phyloP scores from a whole-genome alignment of 306 rosid species.

The Medicago arabica region DNA sequence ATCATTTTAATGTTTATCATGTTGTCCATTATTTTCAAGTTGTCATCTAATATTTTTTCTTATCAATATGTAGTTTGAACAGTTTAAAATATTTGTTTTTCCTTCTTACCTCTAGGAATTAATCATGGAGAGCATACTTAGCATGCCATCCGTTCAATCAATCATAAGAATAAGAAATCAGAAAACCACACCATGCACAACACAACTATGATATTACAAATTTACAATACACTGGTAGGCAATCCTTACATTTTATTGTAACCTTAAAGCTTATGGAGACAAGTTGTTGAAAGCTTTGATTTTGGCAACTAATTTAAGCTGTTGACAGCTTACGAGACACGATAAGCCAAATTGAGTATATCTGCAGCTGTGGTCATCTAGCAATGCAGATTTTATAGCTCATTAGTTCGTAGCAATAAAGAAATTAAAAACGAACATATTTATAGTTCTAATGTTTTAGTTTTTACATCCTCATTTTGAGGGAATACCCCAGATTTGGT shows the following conservation, averaged over 20 bases:
- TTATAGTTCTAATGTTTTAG: background rate
- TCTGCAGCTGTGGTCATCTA: constrained; percentile 53
- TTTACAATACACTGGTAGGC: background rate
- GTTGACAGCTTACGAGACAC: background rate
- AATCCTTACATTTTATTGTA: background rate
- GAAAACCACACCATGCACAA: background rate
- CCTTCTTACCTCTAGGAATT: no score
- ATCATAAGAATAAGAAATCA: background rate
- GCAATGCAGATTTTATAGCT: constrained; percentile 20
- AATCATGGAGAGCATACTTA: no score
- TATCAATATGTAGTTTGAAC: no score
- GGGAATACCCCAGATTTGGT: constrained; percentile 58
- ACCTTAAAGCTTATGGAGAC: background rate
- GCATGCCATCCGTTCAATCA: background rate
- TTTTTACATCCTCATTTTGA: constrained; percentile 20
- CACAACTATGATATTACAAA: background rate
- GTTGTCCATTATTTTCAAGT: no score
- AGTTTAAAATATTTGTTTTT: no score
- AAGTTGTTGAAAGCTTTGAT: background rate
- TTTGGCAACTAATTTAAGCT: background rate
- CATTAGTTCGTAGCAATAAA: background rate
- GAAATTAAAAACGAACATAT: background rate
- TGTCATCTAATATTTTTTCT: no score
- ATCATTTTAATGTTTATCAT: no score
- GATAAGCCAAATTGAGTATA: no score